A percentile compares a stretch with the other conserved stretches of the same genome.
phyloP scores from a whole-genome alignment of 305 asterid species.

The Vinca major region DNA sequence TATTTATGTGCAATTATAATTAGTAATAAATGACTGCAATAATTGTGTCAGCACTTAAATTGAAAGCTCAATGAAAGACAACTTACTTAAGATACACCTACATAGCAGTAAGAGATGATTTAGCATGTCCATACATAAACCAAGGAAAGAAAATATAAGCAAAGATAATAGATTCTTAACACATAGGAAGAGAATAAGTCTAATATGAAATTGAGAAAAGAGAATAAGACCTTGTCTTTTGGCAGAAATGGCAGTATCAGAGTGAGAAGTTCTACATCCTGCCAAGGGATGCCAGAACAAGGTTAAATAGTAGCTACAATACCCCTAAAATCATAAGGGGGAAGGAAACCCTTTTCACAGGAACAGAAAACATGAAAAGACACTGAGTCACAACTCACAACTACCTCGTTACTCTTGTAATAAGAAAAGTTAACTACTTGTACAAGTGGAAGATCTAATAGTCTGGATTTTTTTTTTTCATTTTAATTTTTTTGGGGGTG shows the following conservation, averaged over 20 bases:
- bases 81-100: background rate
- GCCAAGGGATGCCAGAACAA: conserved; percentile 21
- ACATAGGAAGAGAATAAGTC: conserved; percentile 8
- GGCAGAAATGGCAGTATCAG: conserved; percentile 76
- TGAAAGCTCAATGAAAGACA: background rate
- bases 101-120: background rate
- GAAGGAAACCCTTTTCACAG: background rate
- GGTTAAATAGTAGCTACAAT: conserved; percentile 15
- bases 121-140: background rate
- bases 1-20: background rate
- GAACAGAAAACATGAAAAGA: background rate
- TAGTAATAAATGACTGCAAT: background rate
- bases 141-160: background rate
- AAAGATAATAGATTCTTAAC: background rate
- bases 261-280: conserved; percentile 80
- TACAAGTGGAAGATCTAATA: background rate
- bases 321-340: background rate
- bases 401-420: background rate
- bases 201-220: conserved; percentile 11
- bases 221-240: conserved; percentile 64
- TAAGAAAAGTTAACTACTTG: background rate
- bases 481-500: too few relatives aligned
- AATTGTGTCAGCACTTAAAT: background rate
- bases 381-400: background rate
- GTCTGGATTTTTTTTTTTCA: background rate